Evolutionary conservation across 2,329 filamentous ascomycete genomes (phyloP), one percentile per base, ranked within the genome.

Genomic region (Orbilia blumenaviensis): DNA sequence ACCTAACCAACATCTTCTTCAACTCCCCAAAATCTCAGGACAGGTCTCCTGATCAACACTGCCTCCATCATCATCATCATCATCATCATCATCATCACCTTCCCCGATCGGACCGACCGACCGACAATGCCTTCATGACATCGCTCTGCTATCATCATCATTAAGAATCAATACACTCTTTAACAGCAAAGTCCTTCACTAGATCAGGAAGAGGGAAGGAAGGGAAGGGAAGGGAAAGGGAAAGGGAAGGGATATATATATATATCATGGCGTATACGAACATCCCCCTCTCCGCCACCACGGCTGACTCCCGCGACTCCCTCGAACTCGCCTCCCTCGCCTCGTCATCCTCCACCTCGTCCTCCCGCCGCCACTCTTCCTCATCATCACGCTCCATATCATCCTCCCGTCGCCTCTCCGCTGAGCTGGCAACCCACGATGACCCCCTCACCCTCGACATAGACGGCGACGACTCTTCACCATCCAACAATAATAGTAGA

Each of bases 261-360:
- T n/a, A n/a, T n/a, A n/a, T n/a, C n/a, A n/a, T n/a, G 42, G 23
- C 64, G 46, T 75, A 72, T 54, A 56, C 63, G 7, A 64, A 75
- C 54, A 64, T 78, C 42, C 78, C 75, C 18, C 78, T 89, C 77
- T 66, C 71, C 5, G 66, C 66, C 41, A 50, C 67, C 27, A 66
- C 48, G 29, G 72, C 38, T 38, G 64, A 66, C 48, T 44, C 42
- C 58, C 92, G 95, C 84, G 95, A 99, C 86, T 98, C 94, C 52
- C 89, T 99, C 81, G 95, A 99, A 85, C 91, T 99, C 72, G 95
- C 94, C 76, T 97, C 94, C 63, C 89, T 99, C 78, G 95, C 94
- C 75, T 96, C 93, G 77, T 94, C 91, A 38, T 93, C 91, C 79
- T 88, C 87, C 62, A 87, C 87, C 54, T 94, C 91, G 38, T 93